These are phyloP conservation scores for Phytophthora meadii DNA, from an alignment of 352 stramenopile genomes.

Conservation along the genomic window DNA sequence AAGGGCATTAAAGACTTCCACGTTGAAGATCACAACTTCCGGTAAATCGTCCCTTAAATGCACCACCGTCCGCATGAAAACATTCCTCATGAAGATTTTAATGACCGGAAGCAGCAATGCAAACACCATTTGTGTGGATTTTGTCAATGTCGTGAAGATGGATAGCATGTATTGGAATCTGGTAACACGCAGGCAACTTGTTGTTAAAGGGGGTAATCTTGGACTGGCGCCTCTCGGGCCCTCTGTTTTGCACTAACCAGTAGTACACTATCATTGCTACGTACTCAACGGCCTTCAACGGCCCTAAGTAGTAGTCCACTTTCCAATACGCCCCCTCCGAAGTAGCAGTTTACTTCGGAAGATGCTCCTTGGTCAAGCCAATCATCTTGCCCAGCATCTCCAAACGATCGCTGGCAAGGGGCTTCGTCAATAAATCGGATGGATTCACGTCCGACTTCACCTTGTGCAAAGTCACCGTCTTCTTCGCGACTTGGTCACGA, in stretches of 20 bases:
- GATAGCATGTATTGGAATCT: too few relatives aligned
- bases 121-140: constrained; percentile 11
- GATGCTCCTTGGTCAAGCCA: constrained; percentile 2
- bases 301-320: too few relatives aligned
- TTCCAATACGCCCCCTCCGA: neutral
- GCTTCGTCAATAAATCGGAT: constrained; percentile 16
- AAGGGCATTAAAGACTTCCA: constrained; percentile 35
- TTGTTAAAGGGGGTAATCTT: too few relatives aligned
- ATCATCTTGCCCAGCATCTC: constrained; percentile 7
- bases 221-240: too few relatives aligned
- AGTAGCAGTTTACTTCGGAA: constrained; percentile 6
- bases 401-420: constrained; percentile 7
- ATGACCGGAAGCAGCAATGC: constrained; percentile 29
- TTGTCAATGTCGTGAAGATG: constrained; percentile 24
- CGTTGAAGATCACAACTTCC: constrained; percentile 18
- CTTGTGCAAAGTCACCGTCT: constrained; percentile 8
- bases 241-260: too few relatives aligned
- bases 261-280: too few relatives aligned
- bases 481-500: constrained; percentile 13
- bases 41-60: constrained; percentile 21
- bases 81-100: constrained; percentile 24
- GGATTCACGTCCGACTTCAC: constrained; percentile 13
- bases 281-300: too few relatives aligned
- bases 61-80: constrained; percentile 19
- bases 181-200: too few relatives aligned